Evolutionary conservation across 2,329 filamentous ascomycete genomes (phyloP).

Genomic region (Macrophomina tecta): DNA sequence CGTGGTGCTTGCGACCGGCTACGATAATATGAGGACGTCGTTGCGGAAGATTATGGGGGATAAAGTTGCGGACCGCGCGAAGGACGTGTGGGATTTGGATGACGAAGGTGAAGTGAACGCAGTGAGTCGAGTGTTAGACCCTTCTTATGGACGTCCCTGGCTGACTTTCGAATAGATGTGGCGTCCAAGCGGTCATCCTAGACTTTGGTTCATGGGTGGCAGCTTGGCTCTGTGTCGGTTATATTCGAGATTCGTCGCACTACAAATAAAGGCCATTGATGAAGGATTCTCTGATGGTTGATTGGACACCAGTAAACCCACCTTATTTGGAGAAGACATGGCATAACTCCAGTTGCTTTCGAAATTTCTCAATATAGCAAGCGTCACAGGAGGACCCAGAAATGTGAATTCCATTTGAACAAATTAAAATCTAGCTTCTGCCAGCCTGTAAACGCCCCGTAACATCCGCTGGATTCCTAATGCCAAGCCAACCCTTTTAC

Average conservation of each 20-base stretch:
- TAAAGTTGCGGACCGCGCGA: slow-evolving; percentile 63
- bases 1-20: slow-evolving; percentile 62
- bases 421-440: too few relatives aligned
- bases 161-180: slow-evolving; percentile 36
- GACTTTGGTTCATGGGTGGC: slow-evolving; percentile 50
- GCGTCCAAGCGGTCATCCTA: slow-evolving; percentile 46
- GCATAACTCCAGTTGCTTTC: too few relatives aligned
- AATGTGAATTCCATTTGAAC: too few relatives aligned
- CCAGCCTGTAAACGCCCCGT: too few relatives aligned
- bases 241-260: slow-evolving; percentile 45
- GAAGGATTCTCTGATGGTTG: slow-evolving; percentile 39
- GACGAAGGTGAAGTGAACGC: slow-evolving; percentile 43
- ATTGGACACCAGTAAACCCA: background rate
- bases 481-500: too few relatives aligned
- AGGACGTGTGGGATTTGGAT: slow-evolving; percentile 54
- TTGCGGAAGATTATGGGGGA: slow-evolving; percentile 67
- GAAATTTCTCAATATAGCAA: too few relatives aligned
- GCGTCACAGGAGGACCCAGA: too few relatives aligned
- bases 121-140: background rate
- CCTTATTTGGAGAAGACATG: too few relatives aligned
- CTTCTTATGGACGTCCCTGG: background rate
- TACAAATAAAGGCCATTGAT: slow-evolving; percentile 50
- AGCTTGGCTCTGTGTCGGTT: slow-evolving; percentile 45
- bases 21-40: slow-evolving; percentile 71
- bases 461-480: too few relatives aligned